phyloP scores from a whole-genome alignment of 73 alveolate genomes.

The Effrenium voratum region DNA sequence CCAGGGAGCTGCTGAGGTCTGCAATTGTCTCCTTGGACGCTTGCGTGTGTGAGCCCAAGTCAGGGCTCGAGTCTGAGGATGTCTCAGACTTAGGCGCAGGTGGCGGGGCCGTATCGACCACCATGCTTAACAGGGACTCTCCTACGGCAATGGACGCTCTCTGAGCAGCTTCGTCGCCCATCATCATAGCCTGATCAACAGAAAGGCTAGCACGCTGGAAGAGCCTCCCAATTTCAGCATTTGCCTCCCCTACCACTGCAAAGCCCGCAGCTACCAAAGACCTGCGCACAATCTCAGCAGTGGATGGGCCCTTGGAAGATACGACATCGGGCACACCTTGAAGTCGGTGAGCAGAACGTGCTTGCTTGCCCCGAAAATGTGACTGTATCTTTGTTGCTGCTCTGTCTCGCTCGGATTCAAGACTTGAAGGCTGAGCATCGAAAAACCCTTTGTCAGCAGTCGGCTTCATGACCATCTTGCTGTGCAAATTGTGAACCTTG shows the following conservation, averaged over 20 bases:
- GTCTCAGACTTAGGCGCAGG: background rate
- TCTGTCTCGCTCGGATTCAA: background rate
- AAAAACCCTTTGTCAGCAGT: background rate
- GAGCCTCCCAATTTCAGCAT: slow-evolving; percentile 35
- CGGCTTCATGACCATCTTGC: background rate
- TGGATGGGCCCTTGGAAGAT: background rate
- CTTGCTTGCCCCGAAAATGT: background rate
- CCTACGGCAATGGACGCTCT: slow-evolving; percentile 70
- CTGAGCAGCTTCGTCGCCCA: slow-evolving; percentile 42
- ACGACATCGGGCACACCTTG: background rate
- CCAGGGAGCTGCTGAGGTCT: background rate
- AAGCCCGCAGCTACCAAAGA: slow-evolving; percentile 84
- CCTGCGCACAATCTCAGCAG: slow-evolving; percentile 17
- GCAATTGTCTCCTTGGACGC: background rate
- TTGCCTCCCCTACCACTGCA: slow-evolving; percentile 80
- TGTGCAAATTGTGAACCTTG: slow-evolving; percentile 47
- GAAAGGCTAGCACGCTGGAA: slow-evolving; percentile 58
- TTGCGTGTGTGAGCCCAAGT: background rate
- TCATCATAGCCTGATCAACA: slow-evolving; percentile 28
- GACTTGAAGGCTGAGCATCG: background rate
- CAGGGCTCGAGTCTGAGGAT: background rate
- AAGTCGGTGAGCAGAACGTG: background rate
- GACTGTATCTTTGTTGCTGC: slow-evolving; percentile 29
- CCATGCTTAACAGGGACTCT: slow-evolving; percentile 51
- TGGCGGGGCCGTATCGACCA: slow-evolving; percentile 34